Evolutionary conservation across 2,329 filamentous ascomycete genomes (phyloP).

Genomic region (Pestalotiopsis sp.): DNA sequence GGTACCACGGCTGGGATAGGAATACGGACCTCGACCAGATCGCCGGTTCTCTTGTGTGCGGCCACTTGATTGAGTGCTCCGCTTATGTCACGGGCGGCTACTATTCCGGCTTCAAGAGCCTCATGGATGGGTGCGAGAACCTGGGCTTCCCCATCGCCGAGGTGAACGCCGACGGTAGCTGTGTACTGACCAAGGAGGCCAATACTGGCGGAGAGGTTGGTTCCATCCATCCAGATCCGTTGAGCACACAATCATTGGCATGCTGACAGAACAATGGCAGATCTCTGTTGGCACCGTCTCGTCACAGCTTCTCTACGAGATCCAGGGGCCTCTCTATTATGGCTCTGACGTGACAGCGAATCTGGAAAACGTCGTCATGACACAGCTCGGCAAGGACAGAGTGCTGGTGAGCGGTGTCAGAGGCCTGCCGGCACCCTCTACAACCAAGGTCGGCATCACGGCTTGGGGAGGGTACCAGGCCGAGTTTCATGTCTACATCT

Average conservation of each 20-base stretch:
- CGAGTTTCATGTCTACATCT: constrained; percentile 14
- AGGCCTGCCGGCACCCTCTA: constrained; percentile 19
- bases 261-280: not conserved
- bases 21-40: constrained; percentile 44
- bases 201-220: constrained; percentile 23
- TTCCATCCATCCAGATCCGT: not conserved
- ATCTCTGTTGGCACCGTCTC: constrained; percentile 29
- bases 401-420: constrained; percentile 22
- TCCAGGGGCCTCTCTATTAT: constrained; percentile 47
- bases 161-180: constrained; percentile 2
- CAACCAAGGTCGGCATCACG: constrained; percentile 19
- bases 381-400: constrained; percentile 40
- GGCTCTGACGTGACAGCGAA: constrained; percentile 46
- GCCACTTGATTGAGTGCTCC: constrained; percentile 47
- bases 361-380: constrained; percentile 31
- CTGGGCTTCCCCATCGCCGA: constrained; percentile 25
- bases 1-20: constrained; percentile 38
- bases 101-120: constrained; percentile 44
- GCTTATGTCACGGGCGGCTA: constrained; percentile 47
- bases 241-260: not conserved
- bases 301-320: constrained; percentile 46
- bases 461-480: constrained; percentile 14
- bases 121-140: constrained; percentile 37
- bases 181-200: constrained; percentile 24
- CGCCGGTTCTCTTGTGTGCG: constrained; percentile 42